A percentile compares a stretch with the other conserved stretches of the same genome.
These are phyloP conservation scores for Cystofilobasidium capitatum DNA, from an alignment of 768 basidiomycete genomes.

Conservation along the genomic window DNA sequence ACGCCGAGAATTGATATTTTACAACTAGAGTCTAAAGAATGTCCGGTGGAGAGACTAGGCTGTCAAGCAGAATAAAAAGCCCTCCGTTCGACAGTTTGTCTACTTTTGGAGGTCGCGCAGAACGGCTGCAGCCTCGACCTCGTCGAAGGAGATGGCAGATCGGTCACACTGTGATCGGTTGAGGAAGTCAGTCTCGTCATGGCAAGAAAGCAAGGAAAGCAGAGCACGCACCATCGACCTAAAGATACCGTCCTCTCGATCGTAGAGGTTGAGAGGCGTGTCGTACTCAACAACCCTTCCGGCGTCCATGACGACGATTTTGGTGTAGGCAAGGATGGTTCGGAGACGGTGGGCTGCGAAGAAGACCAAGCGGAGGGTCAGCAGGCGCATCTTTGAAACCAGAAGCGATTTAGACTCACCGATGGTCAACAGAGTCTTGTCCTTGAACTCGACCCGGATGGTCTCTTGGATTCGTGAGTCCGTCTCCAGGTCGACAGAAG, in stretches of 20 bases:
- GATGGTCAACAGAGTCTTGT: conserved; percentile 78
- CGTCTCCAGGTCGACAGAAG: conserved; percentile 43
- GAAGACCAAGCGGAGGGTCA: neutral
- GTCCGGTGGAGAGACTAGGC: no score
- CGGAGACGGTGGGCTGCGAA: neutral
- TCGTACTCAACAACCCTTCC: conserved; percentile 55
- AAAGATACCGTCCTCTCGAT: conserved; percentile 56
- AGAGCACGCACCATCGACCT: conserved; percentile 50
- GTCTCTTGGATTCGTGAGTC: conserved; percentile 63
- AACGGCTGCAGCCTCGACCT: conserved; percentile 1
- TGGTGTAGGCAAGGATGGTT: conserved; percentile 7
- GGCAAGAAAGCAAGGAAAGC: neutral
- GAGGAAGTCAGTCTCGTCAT: neutral
- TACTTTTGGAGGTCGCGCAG: neutral
- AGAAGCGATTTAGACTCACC: conserved; percentile 46
- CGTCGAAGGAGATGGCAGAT: conserved; percentile 2
- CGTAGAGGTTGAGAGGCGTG: conserved; percentile 59
- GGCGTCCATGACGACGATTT: conserved; percentile 17
- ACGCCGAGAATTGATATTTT: no score
- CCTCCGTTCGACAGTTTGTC: neutral
- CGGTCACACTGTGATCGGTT: neutral
- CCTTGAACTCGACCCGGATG: conserved; percentile 72
- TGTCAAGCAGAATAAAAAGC: no score
- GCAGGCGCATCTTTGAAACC: neutral
- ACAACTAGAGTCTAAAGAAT: no score